Evolutionary conservation across 345 rosid genomes (phyloP).

Genomic region (Diplotaxis tenuifolia): DNA sequence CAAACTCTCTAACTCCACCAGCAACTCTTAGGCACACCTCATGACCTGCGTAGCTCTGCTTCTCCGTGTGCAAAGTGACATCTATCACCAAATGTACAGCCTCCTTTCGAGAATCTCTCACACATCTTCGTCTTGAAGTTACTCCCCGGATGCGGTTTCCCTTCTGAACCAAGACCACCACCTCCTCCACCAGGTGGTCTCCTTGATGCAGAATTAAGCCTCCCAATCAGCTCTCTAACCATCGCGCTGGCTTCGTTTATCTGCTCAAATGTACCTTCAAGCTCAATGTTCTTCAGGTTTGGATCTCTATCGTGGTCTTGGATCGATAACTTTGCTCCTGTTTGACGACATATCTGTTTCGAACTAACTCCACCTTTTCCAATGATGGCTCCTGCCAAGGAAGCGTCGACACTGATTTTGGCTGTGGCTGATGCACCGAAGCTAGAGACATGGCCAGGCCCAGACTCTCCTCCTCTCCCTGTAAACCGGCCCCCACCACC

Average conservation of each 20-base stretch:
- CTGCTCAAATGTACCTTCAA: slow-evolving; percentile 96
- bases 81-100: slow-evolving; percentile 82
- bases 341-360: slow-evolving; percentile 78
- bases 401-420: slow-evolving; percentile 87
- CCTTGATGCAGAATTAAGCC: slow-evolving; percentile 51
- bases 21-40: slow-evolving; percentile 24
- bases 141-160: slow-evolving; percentile 43
- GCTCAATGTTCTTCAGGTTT: slow-evolving; percentile 78
- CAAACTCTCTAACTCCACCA: slow-evolving; percentile 5
- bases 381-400: slow-evolving; percentile 91
- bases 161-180: slow-evolving; percentile 29
- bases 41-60: slow-evolving; percentile 69
- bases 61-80: slow-evolving; percentile 97
- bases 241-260: slow-evolving; percentile 92
- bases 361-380: slow-evolving; percentile 95
- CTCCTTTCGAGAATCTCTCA: slow-evolving; percentile 71
- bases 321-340: slow-evolving; percentile 89
- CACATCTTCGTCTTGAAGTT: slow-evolving; percentile 88
- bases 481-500: slow-evolving; percentile 78
- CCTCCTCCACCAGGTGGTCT: slow-evolving; percentile 32
- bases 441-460: slow-evolving; percentile 68
- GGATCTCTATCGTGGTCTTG: slow-evolving; percentile 84
- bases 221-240: slow-evolving; percentile 83
- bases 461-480: slow-evolving; percentile 90
- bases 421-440: slow-evolving; percentile 91